Percentiles rank a stretch among this genome's conserved stretches.
Conservation (phyloP, 331 rosid species). For the Prunus yedoensis region DNA sequence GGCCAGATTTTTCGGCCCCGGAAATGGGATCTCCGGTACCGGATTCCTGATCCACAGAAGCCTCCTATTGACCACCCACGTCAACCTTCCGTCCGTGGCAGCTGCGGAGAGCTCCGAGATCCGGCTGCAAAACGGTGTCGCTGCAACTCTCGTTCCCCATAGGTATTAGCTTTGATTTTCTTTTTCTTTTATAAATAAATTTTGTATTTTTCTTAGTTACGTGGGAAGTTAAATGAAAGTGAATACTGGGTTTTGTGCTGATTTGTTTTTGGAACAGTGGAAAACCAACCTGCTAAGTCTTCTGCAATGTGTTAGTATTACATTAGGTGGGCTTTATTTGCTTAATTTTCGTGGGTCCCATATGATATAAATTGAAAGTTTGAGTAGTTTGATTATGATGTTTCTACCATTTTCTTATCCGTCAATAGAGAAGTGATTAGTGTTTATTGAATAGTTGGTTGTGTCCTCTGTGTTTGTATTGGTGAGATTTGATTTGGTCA, state of each 20-base stretch:
- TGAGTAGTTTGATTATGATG: slow-evolving; percentile 2
- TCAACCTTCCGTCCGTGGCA: slow-evolving; percentile 66
- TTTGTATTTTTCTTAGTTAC: background rate
- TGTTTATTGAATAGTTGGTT: background rate
- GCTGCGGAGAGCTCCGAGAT: slow-evolving; percentile 79
- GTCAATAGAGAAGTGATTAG: background rate
- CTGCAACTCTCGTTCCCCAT: slow-evolving; percentile 81
- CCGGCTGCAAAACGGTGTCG: slow-evolving; percentile 73
- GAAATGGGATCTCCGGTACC: slow-evolving; percentile 51
- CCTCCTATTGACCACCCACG: slow-evolving; percentile 88
- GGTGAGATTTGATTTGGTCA: slow-evolving; percentile 14
- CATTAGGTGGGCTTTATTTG: background rate
- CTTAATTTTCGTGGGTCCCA: slow-evolving; percentile 20
- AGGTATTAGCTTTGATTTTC: slow-evolving; percentile 44
- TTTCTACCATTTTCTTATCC: background rate
- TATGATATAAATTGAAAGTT: background rate
- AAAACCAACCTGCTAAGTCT: background rate
- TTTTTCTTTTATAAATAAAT: background rate
- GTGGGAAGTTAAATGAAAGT: background rate
- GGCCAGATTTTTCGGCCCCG: slow-evolving; percentile 48
- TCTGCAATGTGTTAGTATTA: background rate
- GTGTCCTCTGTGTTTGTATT: slow-evolving; percentile 6
- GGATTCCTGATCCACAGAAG: slow-evolving; percentile 86
- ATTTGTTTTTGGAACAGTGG: slow-evolving; percentile 8
- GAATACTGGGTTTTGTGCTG: background rate